Evolutionary conservation across 2,329 filamentous ascomycete genomes (phyloP), one percentile per base, ranked within the genome.

Genomic region (Fusarium sp.): DNA sequence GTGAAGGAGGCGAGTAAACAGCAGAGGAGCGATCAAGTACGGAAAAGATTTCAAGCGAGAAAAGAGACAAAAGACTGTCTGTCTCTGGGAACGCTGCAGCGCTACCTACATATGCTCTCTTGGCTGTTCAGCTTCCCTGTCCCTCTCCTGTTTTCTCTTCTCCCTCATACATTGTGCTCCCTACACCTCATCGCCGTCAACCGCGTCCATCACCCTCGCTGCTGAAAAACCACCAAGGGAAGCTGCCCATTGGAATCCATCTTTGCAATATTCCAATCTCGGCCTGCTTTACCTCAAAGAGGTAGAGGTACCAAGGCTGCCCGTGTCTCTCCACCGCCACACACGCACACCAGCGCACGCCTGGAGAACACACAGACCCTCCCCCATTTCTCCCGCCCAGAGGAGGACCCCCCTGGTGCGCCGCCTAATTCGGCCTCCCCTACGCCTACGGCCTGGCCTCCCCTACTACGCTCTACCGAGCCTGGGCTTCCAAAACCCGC

Each of bases 401-500:
- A 43, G 40, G 52, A 54, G 65, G 40, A 39, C 54, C 57, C 66
- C 66, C 66, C 67, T 70, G 64, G 67, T 57, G 36, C 58, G 58
- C 53, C 66, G 57, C 66, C 67, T 56, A 70, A 70, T 70, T 70
- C 67, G 67, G 67, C 16, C 53, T 71, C 63, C 63, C 67, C 67
- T 70, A 57, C 63, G 23, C 23, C 23, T 23, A 23, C 23, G 23
- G 23, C 23, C 23, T 23, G 31, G 31, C 31, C 31, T 34, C 58
- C 51, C 66, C 51, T 54, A 31, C 55, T 54, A 31, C 55, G 62
- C 62, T 43, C 62, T 55, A 70, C 53, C 53, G 40, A 70, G 61
- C 58, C 59, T 68, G 67, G 67, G 51, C 65, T 70, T 70, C 41
- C 58, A 64, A 70, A 71, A 71, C 68, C 68, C 68, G 68, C 68